Conservation (phyloP, 2,329 filamentous ascomycete genomes). For the Penicillium sp. region DNA sequence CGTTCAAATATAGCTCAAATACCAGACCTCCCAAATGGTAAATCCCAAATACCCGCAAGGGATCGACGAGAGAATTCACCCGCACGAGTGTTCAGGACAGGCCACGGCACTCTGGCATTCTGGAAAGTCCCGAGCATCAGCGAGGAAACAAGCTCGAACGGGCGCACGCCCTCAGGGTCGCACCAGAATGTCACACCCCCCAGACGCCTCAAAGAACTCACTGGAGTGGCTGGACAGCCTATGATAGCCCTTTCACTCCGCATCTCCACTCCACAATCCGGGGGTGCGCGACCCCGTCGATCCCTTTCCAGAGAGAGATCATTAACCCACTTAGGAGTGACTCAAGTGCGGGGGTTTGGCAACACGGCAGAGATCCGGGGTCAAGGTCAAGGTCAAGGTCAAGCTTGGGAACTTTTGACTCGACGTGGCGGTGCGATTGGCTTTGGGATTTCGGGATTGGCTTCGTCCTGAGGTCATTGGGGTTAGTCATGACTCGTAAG, state of each 20-base stretch:
- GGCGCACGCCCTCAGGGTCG: constrained; percentile 1
- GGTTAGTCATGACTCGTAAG: not conserved
- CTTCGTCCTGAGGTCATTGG: not conserved
- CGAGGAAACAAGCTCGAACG: not conserved
- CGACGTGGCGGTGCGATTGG: not conserved
- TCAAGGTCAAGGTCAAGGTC: too few species aligned
- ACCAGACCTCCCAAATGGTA: not conserved
- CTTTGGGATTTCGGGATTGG: not conserved
- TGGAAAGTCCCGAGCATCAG: not conserved
- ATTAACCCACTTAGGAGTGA: not conserved
- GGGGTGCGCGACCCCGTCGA: constrained; percentile 2
- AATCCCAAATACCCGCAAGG: not conserved
- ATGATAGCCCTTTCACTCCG: not conserved
- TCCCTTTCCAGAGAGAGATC: not conserved
- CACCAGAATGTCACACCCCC: constrained; percentile 11
- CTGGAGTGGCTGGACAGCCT: too few species aligned
- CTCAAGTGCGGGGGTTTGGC: not conserved
- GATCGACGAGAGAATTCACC: not conserved
- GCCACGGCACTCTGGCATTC: not conserved
- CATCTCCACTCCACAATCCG: constrained; percentile 8
- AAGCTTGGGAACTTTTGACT: not conserved
- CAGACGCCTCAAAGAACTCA: not conserved
- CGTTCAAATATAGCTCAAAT: not conserved
- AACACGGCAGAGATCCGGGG: not conserved
- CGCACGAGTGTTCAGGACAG: not conserved